Percentiles rank a stretch among this genome's conserved stretches.
Conservation (phyloP, 2,329 filamentous ascomycete species). For the Colletotrichum sidae region DNA sequence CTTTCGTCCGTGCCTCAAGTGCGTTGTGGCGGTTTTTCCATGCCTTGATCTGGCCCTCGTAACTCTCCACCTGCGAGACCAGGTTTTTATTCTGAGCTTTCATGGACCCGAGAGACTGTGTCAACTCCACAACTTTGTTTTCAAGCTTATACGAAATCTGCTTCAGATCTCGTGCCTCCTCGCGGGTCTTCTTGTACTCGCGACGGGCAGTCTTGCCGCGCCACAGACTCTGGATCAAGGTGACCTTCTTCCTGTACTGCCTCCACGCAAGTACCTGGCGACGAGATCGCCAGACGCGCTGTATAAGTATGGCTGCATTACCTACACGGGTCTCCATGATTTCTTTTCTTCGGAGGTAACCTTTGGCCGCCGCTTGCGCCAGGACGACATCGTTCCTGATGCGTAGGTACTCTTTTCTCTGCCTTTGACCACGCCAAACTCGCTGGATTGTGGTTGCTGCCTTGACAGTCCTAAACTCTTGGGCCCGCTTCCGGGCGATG, state of each 20-base stretch:
- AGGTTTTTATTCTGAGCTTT: conserved; percentile 95
- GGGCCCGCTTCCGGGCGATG: conserved; percentile 80
- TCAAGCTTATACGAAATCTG: conserved; percentile 99
- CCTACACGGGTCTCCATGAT: conserved; percentile 95
- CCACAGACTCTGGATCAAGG: conserved; percentile 93
- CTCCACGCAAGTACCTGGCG: conserved; percentile 84
- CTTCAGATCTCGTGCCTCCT: conserved; percentile 97
- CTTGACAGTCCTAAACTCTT: conserved; percentile 84
- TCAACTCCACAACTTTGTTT: conserved; percentile 99
- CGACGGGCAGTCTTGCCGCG: conserved; percentile 84
- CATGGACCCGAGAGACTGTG: conserved; percentile 90
- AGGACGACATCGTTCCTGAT: conserved; percentile 87
- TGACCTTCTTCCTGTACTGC: conserved; percentile 88
- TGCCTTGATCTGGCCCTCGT: conserved; percentile 94
- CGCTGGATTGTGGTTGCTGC: conserved; percentile 95
- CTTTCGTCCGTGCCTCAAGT: conserved; percentile 89
- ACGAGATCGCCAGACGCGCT: conserved; percentile 88
- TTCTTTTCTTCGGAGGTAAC: conserved; percentile 88
- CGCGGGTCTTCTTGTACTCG: conserved; percentile 89
- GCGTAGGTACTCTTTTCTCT: conserved; percentile 81
- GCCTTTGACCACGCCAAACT: conserved; percentile 93
- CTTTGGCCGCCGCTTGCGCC: conserved; percentile 91
- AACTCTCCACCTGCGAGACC: conserved; percentile 89
- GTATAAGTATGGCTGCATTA: conserved; percentile 90
- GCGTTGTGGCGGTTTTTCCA: conserved; percentile 94